A percentile compares a stretch with the other conserved stretches of the same genome.
phyloP scores from a whole-genome alignment of 2,329 filamentous ascomycete genomes.

The Monosporascus sp. region DNA sequence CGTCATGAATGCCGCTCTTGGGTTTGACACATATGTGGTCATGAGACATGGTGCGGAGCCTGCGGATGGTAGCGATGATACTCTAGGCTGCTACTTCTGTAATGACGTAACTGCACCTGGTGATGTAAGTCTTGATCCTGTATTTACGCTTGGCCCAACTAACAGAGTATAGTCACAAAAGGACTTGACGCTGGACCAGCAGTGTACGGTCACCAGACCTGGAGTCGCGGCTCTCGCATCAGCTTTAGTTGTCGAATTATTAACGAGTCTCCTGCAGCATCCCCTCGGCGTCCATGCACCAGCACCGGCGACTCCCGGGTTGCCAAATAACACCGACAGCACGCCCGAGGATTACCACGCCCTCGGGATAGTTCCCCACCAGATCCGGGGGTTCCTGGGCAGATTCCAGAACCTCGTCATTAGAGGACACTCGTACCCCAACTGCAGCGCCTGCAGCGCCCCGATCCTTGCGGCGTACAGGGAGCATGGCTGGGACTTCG shows the following conservation, averaged over 20 bases:
- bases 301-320: constrained; percentile 40
- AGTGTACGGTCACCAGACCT: constrained; percentile 93
- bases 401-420: constrained; percentile 71
- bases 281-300: constrained; percentile 61
- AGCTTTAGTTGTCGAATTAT: constrained; percentile 80
- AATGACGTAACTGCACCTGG: constrained; percentile 94
- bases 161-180: constrained; percentile 68
- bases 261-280: constrained; percentile 84
- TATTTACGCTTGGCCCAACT: constrained; percentile 8
- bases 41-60: constrained; percentile 84
- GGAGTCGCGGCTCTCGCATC: constrained; percentile 91
- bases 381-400: constrained; percentile 71
- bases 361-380: constrained; percentile 69
- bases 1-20: constrained; percentile 92
- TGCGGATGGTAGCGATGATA: constrained; percentile 49
- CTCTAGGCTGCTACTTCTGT: constrained; percentile 95
- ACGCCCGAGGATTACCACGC: constrained; percentile 51
- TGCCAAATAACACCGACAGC: constrained; percentile 37
- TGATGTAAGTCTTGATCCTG: constrained; percentile 59
- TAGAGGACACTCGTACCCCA: constrained; percentile 69
- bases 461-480: constrained; percentile 64
- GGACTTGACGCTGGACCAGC: constrained; percentile 92
- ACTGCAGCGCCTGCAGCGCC: constrained; percentile 74
- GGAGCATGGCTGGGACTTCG: constrained; percentile 67
- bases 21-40: constrained; percentile 94